These are phyloP conservation scores for Ophiostoma perfectum DNA, from an alignment of 2,329 filamentous ascomycete species.

Conservation along the genomic window DNA sequence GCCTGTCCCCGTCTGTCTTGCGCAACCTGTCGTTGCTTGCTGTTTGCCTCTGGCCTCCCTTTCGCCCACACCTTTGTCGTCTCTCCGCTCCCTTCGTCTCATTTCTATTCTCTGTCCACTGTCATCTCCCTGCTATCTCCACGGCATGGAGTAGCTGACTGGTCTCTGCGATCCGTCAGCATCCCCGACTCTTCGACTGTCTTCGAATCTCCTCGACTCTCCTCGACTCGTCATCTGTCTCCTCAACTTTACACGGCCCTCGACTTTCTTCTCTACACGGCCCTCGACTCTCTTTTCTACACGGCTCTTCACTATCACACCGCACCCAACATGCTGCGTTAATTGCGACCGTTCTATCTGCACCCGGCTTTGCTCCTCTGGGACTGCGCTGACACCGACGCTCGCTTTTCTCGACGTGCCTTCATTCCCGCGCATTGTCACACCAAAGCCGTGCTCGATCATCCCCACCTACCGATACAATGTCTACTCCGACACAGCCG, in stretches of 20 bases:
- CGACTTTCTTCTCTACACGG: background rate
- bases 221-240: background rate
- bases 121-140: background rate
- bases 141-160: background rate
- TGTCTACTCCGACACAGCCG: constrained; percentile 15
- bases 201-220: background rate
- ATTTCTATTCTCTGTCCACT: background rate
- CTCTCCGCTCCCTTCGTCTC: background rate
- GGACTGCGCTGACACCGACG: too few relatives aligned
- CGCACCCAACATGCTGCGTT: constrained; percentile 5
- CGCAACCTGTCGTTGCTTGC: background rate
- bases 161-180: background rate
- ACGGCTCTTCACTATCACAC: background rate
- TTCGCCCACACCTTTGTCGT: too few relatives aligned
- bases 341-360: too few relatives aligned
- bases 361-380: too few relatives aligned
- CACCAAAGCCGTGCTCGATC: background rate
- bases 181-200: too few relatives aligned
- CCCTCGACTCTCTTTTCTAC: background rate
- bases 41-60: too few relatives aligned
- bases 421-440: background rate
- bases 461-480: background rate
- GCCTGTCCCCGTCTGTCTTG: background rate
- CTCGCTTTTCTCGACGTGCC: background rate
- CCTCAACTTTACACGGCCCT: too few relatives aligned